phyloP scores from a whole-genome alignment of 225 moss, liverwort and hornwort species.

The Polytrichum formosum region DNA sequence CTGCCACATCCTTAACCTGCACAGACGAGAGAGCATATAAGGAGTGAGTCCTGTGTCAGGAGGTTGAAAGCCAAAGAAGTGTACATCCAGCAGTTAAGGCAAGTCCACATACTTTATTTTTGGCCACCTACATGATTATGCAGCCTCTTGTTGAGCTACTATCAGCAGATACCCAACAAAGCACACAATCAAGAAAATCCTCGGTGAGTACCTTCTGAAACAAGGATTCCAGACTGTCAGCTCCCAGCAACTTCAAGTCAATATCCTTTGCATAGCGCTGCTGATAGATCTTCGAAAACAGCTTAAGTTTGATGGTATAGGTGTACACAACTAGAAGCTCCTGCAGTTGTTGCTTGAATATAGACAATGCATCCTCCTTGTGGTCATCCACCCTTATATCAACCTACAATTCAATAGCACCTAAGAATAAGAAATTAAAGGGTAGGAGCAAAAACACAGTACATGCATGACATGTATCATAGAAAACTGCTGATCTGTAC shows the following conservation, averaged over 20 bases:
- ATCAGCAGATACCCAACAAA: background rate
- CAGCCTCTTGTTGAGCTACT: background rate
- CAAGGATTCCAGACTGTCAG: constrained; percentile 55
- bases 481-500: too few species aligned
- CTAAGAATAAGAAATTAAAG: too few species aligned
- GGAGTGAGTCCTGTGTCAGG: background rate
- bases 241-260: constrained; percentile 56
- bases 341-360: constrained; percentile 67
- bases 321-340: constrained; percentile 78
- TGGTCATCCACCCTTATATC: constrained; percentile 55
- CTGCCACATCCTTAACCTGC: constrained; percentile 60
- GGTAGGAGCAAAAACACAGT: too few species aligned
- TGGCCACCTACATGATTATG: too few species aligned
- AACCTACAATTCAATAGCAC: constrained; percentile 12
- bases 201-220: constrained; percentile 48
- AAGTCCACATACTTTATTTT: background rate
- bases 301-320: constrained; percentile 46
- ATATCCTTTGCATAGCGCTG: constrained; percentile 61
- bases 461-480: too few species aligned
- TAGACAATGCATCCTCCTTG: constrained; percentile 26
- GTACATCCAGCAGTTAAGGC: background rate
- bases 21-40: background rate
- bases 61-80: background rate
- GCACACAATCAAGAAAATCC: background rate
- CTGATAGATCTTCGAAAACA: constrained; percentile 40